A percentile compares a stretch with the other conserved stretches of the same genome.
phyloP scores from a whole-genome alignment of 2,329 filamentous ascomycete species.

The Aspergillus fructus region DNA sequence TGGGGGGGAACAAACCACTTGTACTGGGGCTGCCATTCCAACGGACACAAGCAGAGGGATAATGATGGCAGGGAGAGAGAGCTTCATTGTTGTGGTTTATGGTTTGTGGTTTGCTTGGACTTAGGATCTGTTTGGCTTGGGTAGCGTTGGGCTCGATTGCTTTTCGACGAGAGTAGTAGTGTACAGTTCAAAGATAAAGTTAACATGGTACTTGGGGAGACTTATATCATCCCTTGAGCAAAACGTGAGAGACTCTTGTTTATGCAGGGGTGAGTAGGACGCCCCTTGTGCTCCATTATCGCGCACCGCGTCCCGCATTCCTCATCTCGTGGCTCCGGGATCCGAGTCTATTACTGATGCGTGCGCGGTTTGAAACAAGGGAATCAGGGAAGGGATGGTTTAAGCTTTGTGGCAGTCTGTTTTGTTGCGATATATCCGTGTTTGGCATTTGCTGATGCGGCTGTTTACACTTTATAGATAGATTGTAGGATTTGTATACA shows the following conservation, averaged over 20 bases:
- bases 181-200: neutral
- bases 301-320: neutral
- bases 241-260: too few relatives aligned
- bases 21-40: conserved; percentile 5
- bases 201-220: neutral
- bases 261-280: too few relatives aligned
- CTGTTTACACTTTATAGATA: too few relatives aligned
- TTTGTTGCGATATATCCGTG: neutral
- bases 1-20: neutral
- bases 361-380: neutral
- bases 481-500: too few relatives aligned
- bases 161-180: neutral
- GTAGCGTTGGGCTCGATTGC: neutral
- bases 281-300: neutral
- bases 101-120: neutral
- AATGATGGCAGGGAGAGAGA: conserved; percentile 1
- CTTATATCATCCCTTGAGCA: neutral
- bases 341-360: neutral
- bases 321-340: neutral
- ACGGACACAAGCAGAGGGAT: neutral
- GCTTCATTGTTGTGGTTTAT: conserved; percentile 6
- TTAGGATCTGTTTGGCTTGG: neutral
- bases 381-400: too few relatives aligned
- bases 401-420: neutral
- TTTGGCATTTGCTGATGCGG: neutral